Evolutionary conservation across 1,284 basidiomycete genomes (phyloP).

Genomic region (Marasmius sp.): DNA sequence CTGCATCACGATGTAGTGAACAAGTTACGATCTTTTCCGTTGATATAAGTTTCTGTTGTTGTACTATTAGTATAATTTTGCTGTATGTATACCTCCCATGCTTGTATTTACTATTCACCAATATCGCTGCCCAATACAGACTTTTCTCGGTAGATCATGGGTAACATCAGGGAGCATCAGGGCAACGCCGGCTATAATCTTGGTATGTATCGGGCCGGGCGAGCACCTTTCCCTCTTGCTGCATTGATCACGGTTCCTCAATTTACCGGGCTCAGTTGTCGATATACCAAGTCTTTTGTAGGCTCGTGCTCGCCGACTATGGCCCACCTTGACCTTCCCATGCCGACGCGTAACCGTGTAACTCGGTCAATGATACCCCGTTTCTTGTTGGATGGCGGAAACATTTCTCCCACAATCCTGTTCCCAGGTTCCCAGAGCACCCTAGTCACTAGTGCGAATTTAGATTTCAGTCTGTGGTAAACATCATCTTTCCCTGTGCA

Average conservation of each 20-base stretch:
- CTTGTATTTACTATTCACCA: background rate
- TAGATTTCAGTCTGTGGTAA: background rate
- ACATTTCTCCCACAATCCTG: background rate
- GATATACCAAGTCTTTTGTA: background rate
- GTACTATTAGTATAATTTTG: background rate
- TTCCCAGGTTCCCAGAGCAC: background rate
- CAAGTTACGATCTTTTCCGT: background rate
- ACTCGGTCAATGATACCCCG: background rate
- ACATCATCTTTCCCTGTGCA: background rate
- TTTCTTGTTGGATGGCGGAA: background rate
- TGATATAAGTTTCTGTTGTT: background rate
- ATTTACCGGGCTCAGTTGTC: too few species aligned
- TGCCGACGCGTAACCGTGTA: background rate
- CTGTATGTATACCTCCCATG: background rate
- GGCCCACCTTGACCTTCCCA: background rate
- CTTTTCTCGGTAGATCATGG: too few species aligned
- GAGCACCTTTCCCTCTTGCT: too few species aligned
- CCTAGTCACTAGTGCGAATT: background rate
- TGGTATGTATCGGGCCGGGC: too few species aligned
- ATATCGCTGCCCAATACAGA: too few species aligned
- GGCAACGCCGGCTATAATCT: too few species aligned
- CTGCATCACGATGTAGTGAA: conserved; percentile 34
- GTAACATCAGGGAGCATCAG: too few species aligned
- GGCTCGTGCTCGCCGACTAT: background rate
- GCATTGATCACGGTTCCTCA: too few species aligned